Base-by-base conservation (phyloP, 2,329 filamentous ascomycete genomes). In the Orbilia quercus region DNA sequence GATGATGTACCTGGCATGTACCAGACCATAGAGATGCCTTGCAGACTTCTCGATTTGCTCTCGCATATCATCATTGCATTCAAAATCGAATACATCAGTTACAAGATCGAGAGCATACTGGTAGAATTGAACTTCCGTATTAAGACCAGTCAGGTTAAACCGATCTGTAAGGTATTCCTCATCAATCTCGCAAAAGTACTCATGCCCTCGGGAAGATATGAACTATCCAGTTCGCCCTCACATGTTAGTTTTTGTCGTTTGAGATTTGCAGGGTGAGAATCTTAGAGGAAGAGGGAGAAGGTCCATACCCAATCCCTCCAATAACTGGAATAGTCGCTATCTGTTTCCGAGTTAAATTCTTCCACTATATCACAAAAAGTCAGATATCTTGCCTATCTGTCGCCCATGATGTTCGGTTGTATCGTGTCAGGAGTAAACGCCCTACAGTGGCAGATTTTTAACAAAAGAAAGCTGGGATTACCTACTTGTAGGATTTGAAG, bases 101-200 rank as follows among this genome's bases (percentile, higher is more conserved):
- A 99, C 92, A 14, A 99, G 88, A 80, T 99, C 95, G 48, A 99
- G 87, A 14, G 95, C 95, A 87, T 99, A 97, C 82, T 99, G 95
- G 79, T 99, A 99, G 84, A 98, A 97, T 79, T 96, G 91, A 12
- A 99, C 95, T 81, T 99, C 95, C 36, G 92, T 94, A 82, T 98
- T 97, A 55, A 99, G 87, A 38, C 95, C 95, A 0, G 95, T 99
- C 74, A 99, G 85, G 82, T 99, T 99, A 86, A 99, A 99, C 55
- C 95, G 89, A 81, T 99, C 95, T 57, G 93, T 98, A 50, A 99
- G 86, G 82, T 99, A 99, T 79, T 99, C 95, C 81, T 99, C 95
- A 82, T 99, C 95, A 79, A 99, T 98, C 81, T 99, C 95, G 86
- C 95, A 99, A 79, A 98, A 99, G 83, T 99, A 99, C 81, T 99